Conservation (phyloP, 1,284 basidiomycete species). For the Cutaneotrichosporon daszewskae region DNA sequence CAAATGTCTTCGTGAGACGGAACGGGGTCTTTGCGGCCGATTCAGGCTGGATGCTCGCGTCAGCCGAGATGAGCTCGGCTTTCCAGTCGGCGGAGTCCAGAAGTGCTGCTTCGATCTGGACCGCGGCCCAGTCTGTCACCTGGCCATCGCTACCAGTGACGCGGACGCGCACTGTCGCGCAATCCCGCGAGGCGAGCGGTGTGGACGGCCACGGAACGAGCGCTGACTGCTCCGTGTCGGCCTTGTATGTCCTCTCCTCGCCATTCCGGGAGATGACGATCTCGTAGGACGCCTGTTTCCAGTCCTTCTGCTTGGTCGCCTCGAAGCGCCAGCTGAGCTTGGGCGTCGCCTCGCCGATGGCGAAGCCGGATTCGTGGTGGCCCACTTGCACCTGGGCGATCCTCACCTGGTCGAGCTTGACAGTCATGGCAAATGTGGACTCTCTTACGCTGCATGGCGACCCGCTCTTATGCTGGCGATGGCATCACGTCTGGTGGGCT, state of each 20-base stretch:
- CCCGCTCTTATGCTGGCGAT: too few relatives aligned
- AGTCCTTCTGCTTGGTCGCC: conserved; percentile 13
- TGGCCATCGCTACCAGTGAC: conserved; percentile 14
- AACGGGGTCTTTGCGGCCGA: conserved; percentile 26
- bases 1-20: conserved; percentile 18
- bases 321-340: conserved; percentile 35
- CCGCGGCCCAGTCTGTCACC: conserved; percentile 11
- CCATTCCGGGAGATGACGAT: conserved; percentile 15
- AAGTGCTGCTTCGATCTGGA: conserved; percentile 27
- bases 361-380: conserved; percentile 26
- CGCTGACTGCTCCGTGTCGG: conserved; percentile 15
- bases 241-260: conserved; percentile 13
- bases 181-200: conserved; percentile 22
- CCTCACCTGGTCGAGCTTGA: too few relatives aligned
- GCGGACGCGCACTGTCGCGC: conserved; percentile 17
- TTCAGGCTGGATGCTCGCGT: too few relatives aligned
- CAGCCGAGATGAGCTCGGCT: conserved; percentile 21
- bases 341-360: conserved; percentile 19
- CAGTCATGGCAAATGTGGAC: too few relatives aligned
- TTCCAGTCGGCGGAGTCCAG: conserved; percentile 25
- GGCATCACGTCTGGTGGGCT: too few relatives aligned
- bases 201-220: conserved; percentile 32
- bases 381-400: conserved; percentile 13
- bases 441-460: too few relatives aligned
- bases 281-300: conserved; percentile 32